Evolutionary conservation across 1,284 basidiomycete species (phyloP).

Genomic region (Irpex lacteus): DNA sequence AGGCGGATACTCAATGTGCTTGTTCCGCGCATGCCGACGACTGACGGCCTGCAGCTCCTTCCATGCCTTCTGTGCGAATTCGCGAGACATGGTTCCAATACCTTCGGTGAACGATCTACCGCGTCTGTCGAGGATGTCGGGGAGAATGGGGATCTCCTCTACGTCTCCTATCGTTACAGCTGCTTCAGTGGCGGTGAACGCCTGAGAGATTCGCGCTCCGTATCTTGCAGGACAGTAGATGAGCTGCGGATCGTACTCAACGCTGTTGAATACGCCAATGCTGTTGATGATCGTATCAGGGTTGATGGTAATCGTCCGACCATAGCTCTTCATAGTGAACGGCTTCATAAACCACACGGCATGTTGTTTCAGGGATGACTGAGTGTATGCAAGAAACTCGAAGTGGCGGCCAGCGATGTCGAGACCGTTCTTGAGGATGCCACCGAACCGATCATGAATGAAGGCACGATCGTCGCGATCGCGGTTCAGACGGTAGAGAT

Average conservation of each 20-base stretch:
- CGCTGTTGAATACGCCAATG: conserved; percentile 56
- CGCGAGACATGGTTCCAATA: conserved; percentile 66
- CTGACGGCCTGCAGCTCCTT: conserved; percentile 35
- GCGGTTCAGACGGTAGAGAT: conserved; percentile 52
- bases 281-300: conserved; percentile 52
- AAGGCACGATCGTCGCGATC: conserved; percentile 38
- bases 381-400: conserved; percentile 72
- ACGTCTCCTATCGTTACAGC: conserved; percentile 59
- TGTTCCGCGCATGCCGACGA: background rate
- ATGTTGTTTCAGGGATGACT: conserved; percentile 63
- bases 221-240: conserved; percentile 67
- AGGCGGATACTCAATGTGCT: background rate
- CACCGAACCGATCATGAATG: conserved; percentile 56
- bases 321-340: conserved; percentile 34
- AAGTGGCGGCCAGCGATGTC: conserved; percentile 62
- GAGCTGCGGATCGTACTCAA: conserved; percentile 31
- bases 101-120: conserved; percentile 60
- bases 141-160: conserved; percentile 47
- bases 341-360: conserved; percentile 70
- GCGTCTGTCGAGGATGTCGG: conserved; percentile 28
- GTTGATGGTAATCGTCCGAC: conserved; percentile 37
- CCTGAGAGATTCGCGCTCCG: conserved; percentile 76
- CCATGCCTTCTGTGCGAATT: conserved; percentile 56
- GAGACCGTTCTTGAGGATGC: conserved; percentile 57
- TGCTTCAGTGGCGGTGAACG: conserved; percentile 74